phyloP scores from a whole-genome alignment of 345 rosid genomes.

The Linum usitatissimum region DNA sequence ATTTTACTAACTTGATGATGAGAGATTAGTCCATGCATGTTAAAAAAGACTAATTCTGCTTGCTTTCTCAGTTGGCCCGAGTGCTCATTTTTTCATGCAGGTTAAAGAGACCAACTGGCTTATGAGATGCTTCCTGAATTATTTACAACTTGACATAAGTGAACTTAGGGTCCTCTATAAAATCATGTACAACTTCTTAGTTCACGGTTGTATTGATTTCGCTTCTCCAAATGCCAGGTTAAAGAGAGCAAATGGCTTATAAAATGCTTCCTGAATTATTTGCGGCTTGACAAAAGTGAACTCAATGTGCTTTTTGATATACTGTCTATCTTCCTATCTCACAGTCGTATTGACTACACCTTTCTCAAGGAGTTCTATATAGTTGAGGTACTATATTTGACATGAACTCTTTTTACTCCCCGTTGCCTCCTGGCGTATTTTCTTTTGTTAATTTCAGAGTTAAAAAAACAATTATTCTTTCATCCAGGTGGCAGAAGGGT shows the following conservation, averaged over 20 bases:
- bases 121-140: constrained; percentile 88
- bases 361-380: constrained; percentile 96
- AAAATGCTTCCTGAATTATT: constrained; percentile 87
- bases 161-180: constrained; percentile 89
- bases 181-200: constrained; percentile 80
- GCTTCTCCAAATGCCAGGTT: constrained; percentile 59
- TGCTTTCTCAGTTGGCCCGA: neutral
- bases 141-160: constrained; percentile 64
- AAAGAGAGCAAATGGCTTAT: constrained; percentile 99
- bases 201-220: constrained; percentile 86
- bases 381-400: constrained; percentile 55
- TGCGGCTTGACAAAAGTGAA: constrained; percentile 74
- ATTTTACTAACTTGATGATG: neutral
- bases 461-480: constrained; percentile 8
- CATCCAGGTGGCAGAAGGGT: constrained; percentile 89
- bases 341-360: constrained; percentile 90
- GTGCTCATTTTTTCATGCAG: constrained; percentile 27
- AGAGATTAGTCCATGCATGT: neutral
- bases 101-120: constrained; percentile 99
- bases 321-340: constrained; percentile 81
- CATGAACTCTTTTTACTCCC: neutral
- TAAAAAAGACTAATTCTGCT: neutral
- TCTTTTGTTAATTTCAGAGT: neutral
- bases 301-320: constrained; percentile 85
- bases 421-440: neutral